Evolutionary conservation across 2,329 filamentous ascomycete species (phyloP).

Genomic region (Fusarium chuoi): DNA sequence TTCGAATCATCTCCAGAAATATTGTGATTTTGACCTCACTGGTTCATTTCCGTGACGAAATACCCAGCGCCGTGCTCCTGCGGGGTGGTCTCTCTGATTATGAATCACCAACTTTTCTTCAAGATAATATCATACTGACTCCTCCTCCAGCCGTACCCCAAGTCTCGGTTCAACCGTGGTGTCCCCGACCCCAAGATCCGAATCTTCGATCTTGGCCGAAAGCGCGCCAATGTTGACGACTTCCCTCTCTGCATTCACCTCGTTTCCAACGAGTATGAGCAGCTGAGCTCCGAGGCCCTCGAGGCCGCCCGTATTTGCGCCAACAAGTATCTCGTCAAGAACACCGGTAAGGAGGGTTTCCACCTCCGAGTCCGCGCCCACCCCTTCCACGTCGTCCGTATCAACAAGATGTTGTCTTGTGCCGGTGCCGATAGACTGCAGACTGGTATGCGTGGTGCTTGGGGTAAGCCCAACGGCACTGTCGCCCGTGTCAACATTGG

Average conservation of each 20-base stretch:
- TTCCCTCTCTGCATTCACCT: slow-evolving; percentile 99
- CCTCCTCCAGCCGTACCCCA: slow-evolving; percentile 83
- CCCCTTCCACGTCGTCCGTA: slow-evolving; percentile 99
- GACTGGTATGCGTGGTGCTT: slow-evolving; percentile 99
- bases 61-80: slow-evolving; percentile 1
- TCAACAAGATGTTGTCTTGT: slow-evolving; percentile 99
- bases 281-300: slow-evolving; percentile 99
- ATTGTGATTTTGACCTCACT: slow-evolving; percentile 12
- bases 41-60: slow-evolving; percentile 21
- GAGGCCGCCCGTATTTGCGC: slow-evolving; percentile 99
- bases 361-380: slow-evolving; percentile 86
- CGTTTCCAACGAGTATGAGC: slow-evolving; percentile 99
- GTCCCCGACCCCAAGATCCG: slow-evolving; percentile 86
- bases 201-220: slow-evolving; percentile 99
- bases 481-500: slow-evolving; percentile 99
- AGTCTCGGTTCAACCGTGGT: slow-evolving; percentile 99
- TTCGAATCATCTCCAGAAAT: slow-evolving; percentile 18
- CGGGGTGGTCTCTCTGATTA: neutral
- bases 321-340: slow-evolving; percentile 94
- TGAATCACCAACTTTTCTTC: neutral
- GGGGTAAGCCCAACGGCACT: slow-evolving; percentile 98
- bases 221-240: slow-evolving; percentile 98
- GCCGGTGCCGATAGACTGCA: slow-evolving; percentile 99
- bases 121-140: slow-evolving; percentile 29
- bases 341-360: slow-evolving; percentile 77